Conservation (phyloP, 345 rosid species). For the Raphanus sativus region DNA sequence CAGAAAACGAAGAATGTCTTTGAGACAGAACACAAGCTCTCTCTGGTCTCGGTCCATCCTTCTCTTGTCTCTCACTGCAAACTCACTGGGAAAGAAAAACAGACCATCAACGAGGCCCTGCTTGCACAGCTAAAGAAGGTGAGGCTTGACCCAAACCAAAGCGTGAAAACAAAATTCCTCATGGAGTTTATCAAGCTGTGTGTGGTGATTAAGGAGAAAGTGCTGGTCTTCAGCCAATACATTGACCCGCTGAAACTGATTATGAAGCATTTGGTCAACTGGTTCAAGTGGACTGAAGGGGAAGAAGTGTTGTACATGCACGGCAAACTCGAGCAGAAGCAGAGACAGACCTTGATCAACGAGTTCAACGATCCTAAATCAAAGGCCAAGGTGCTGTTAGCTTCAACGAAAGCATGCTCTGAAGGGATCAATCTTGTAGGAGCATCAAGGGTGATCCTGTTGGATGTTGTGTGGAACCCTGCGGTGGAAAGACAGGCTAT, state of each 20-base stretch:
- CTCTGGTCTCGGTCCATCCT: conserved; percentile 67
- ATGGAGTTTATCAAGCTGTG: conserved; percentile 50
- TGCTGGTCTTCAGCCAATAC: conserved; percentile 65
- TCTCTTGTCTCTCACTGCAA: conserved; percentile 46
- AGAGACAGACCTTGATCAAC: conserved; percentile 50
- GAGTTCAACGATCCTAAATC: conserved; percentile 54
- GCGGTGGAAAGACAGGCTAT: conserved; percentile 80
- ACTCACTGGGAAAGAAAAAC: conserved; percentile 16
- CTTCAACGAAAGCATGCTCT: conserved; percentile 67
- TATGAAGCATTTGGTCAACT: conserved; percentile 38
- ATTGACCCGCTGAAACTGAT: conserved; percentile 53
- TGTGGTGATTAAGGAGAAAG: conserved; percentile 48
- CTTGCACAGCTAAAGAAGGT: conserved; percentile 36
- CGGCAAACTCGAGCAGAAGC: conserved; percentile 43
- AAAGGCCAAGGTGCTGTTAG: conserved; percentile 59
- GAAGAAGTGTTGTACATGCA: conserved; percentile 52
- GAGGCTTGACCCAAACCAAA: conserved; percentile 43
- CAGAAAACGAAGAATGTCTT: conserved; percentile 23
- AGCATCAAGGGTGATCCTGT: conserved; percentile 67
- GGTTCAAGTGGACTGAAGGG: conserved; percentile 48
- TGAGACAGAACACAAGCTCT: conserved; percentile 39
- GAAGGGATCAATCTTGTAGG: conserved; percentile 77
- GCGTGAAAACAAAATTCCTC: conserved; percentile 60
- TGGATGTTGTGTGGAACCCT: conserved; percentile 80
- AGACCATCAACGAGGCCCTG: conserved; percentile 16